Conservation (phyloP, 495 filamentous ascomycete genomes). For the Penicillium arizonense region DNA sequence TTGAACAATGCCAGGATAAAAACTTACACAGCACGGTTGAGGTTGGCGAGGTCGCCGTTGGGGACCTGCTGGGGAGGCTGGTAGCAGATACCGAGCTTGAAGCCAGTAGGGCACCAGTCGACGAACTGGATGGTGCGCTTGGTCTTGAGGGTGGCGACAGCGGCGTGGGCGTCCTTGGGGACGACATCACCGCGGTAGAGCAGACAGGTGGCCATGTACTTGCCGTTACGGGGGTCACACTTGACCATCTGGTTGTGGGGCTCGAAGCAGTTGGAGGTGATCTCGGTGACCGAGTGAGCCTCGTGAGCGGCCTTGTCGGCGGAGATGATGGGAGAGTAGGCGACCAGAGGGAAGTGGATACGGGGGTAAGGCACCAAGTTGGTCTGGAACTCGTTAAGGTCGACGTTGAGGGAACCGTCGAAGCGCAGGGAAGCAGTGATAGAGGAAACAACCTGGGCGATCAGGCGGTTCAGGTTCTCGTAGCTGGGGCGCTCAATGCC, state of each 20-base stretch:
- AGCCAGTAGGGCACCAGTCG: constrained; percentile 99
- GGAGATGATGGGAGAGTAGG: constrained; percentile 92
- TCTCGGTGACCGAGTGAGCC: constrained; percentile 68
- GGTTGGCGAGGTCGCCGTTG: constrained; percentile 94
- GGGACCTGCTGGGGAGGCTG: constrained; percentile 93
- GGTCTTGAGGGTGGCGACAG: constrained; percentile 94
- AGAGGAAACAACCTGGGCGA: constrained; percentile 97
- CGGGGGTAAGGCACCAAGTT: constrained; percentile 98
- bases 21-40: constrained; percentile 94
- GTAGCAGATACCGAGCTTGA: constrained; percentile 99
- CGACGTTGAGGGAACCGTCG: constrained; percentile 98
- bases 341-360: constrained; percentile 98
- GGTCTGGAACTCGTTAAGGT: constrained; percentile 99
- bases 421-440: constrained; percentile 98
- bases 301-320: constrained; percentile 93
- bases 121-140: constrained; percentile 99
- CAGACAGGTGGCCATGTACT: constrained; percentile 99
- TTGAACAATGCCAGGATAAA: background rate
- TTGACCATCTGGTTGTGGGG: constrained; percentile 97
- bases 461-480: constrained; percentile 97
- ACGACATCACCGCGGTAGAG: constrained; percentile 98
- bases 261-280: constrained; percentile 70
- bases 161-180: constrained; percentile 87
- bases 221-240: constrained; percentile 97
- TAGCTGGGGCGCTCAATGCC: constrained; percentile 95